Evolutionary conservation across 2,329 filamentous ascomycete species (phyloP).

Genomic region (Coniochaeta sp.): DNA sequence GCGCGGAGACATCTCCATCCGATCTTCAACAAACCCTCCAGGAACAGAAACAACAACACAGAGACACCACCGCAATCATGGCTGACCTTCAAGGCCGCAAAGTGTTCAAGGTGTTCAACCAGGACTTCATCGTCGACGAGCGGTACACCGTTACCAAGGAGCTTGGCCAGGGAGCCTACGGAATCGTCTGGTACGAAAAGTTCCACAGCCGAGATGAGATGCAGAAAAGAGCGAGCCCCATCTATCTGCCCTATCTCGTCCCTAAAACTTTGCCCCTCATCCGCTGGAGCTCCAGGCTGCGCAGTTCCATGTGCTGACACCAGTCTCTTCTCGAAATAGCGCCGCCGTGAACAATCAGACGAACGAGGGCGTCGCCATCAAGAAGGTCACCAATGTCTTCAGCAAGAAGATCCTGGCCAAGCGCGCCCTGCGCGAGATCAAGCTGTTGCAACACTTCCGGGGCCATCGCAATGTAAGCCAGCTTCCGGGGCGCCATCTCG

Average conservation of each 20-base stretch:
- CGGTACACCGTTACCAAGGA: slow-evolving; percentile 98
- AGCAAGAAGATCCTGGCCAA: slow-evolving; percentile 99
- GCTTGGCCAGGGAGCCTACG: slow-evolving; percentile 94
- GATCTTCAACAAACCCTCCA: background rate
- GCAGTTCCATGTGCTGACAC: slow-evolving; percentile 6
- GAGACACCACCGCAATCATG: slow-evolving; percentile 20
- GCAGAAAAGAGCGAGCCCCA: background rate
- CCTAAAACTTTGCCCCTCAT: slow-evolving; percentile 10
- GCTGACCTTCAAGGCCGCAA: slow-evolving; percentile 53
- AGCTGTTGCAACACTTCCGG: slow-evolving; percentile 95
- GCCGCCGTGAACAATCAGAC: slow-evolving; percentile 89
- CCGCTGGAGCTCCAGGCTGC: no score
- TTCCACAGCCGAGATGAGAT: background rate
- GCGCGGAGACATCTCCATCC: background rate
- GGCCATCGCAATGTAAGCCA: slow-evolving; percentile 73
- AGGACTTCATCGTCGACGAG: slow-evolving; percentile 98
- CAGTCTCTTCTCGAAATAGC: slow-evolving; percentile 41
- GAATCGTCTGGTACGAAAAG: slow-evolving; percentile 96
- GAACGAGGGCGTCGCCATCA: slow-evolving; percentile 92
- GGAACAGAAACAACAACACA: background rate
- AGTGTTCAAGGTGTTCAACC: slow-evolving; percentile 99
- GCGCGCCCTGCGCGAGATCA: slow-evolving; percentile 95
- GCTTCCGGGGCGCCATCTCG: slow-evolving; percentile 13
- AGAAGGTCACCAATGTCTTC: slow-evolving; percentile 99
- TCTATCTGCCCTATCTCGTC: slow-evolving; percentile 3